A percentile compares a stretch with the other conserved stretches of the same genome.
These are phyloP conservation scores for Paramecium primaurelia DNA, from an alignment of 73 alveolate species.

Conservation along the genomic window DNA sequence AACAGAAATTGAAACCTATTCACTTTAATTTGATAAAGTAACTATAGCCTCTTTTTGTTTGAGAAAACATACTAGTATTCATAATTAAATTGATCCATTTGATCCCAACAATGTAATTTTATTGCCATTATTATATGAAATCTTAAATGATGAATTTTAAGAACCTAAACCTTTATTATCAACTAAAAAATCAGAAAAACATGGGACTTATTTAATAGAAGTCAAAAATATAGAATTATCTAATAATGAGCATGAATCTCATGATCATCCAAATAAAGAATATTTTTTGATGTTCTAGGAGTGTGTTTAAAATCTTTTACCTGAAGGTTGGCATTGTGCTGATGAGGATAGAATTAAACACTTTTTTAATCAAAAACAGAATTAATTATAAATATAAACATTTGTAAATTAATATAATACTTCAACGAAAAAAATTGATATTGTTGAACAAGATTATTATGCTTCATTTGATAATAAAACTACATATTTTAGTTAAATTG, in stretches of 20 bases:
- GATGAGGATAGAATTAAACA: background rate
- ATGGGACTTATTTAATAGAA: background rate
- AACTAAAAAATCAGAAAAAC: background rate
- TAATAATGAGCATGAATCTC: background rate
- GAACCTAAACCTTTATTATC: background rate
- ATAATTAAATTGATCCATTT: background rate
- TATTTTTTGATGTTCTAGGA: background rate
- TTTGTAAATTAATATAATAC: background rate
- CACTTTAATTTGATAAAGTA: background rate
- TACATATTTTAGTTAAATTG: background rate
- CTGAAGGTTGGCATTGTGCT: slow-evolving; percentile 21
- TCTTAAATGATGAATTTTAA: background rate
- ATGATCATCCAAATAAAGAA: background rate
- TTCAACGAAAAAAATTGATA: background rate
- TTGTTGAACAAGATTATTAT: background rate
- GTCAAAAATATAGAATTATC: background rate
- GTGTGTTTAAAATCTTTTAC: background rate
- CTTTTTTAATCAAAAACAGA: background rate
- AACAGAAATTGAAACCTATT: background rate
- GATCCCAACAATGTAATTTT: background rate
- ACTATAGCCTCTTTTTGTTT: slow-evolving; percentile 21
- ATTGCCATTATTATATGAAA: background rate
- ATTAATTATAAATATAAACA: background rate
- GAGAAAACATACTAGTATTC: background rate
- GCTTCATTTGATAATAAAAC: background rate